These are phyloP conservation scores for Triadica sebifera DNA, from an alignment of 345 rosid genomes.

Conservation along the genomic window DNA sequence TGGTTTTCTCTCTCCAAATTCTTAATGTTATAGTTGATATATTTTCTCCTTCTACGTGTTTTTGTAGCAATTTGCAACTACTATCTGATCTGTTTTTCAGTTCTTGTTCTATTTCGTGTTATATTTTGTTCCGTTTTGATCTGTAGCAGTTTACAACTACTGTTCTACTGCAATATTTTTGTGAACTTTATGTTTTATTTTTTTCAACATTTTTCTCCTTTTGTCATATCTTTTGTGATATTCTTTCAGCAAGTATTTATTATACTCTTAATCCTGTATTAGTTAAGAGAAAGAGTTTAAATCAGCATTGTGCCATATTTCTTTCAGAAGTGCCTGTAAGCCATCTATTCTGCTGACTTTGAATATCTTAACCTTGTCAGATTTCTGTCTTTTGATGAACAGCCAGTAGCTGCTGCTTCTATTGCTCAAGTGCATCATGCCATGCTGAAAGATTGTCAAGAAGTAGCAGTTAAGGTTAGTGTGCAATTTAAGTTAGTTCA, in stretches of 20 bases:
- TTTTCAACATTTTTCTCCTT: no score
- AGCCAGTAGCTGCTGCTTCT: slow-evolving; percentile 93
- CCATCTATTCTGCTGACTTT: slow-evolving; percentile 6
- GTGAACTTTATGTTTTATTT: no score
- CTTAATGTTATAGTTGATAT: no score
- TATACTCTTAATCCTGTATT: background rate
- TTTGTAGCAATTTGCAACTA: no score
- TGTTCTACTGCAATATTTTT: no score
- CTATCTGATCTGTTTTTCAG: no score
- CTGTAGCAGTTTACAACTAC: no score
- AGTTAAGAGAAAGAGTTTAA: background rate
- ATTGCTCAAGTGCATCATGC: slow-evolving; percentile 95
- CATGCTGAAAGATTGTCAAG: slow-evolving; percentile 50
- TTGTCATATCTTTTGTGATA: no score
- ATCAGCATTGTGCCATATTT: background rate
- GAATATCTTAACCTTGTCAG: slow-evolving; percentile 35
- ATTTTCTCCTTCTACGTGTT: no score
- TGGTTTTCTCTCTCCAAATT: no score
- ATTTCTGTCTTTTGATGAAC: slow-evolving; percentile 74
- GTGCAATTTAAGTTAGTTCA: background rate
- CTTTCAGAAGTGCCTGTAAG: background rate
- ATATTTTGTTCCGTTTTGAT: no score
- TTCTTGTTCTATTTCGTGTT: no score
- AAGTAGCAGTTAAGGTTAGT: slow-evolving; percentile 83
- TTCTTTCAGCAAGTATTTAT: background rate